Conservation (phyloP, 108 stramenopile species). For the Hondaea fermentalgiana region DNA sequence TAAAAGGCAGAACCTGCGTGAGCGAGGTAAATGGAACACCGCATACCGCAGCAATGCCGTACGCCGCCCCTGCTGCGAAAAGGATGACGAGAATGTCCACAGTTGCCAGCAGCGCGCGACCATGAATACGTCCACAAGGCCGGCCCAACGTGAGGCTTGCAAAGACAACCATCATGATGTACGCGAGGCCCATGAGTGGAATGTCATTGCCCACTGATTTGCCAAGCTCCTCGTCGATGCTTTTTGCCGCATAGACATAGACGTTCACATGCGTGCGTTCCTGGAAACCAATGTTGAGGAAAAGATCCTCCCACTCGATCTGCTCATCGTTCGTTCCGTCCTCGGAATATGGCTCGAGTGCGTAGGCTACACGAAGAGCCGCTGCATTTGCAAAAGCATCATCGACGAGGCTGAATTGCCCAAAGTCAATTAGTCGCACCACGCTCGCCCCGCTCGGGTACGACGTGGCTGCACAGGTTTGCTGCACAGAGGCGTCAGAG, state of each 20-base stretch:
- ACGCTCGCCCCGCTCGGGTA: background rate
- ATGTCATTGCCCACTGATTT: background rate
- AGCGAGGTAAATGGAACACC: slow-evolving; percentile 33
- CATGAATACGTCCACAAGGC: background rate
- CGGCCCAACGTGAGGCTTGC: background rate
- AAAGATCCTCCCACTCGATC: background rate
- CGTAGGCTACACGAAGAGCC: background rate
- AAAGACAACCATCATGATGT: background rate
- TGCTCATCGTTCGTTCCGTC: background rate
- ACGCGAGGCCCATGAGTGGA: background rate
- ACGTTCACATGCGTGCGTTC: background rate
- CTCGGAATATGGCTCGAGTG: background rate
- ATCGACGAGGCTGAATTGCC: background rate
- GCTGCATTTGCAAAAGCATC: background rate
- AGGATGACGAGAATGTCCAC: background rate
- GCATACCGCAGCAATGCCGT: background rate
- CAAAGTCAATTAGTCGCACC: background rate
- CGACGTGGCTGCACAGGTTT: background rate
- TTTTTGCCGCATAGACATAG: background rate
- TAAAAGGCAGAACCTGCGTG: slow-evolving; percentile 28
- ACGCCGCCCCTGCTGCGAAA: background rate
- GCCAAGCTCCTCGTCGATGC: background rate
- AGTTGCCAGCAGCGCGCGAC: background rate
- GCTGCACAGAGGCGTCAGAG: background rate
- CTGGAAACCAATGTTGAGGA: background rate